Evolutionary conservation across 176 grass and related monocot species (phyloP), one percentile per base, ranked within the genome.

Genomic region (Aegilops umbellulata): DNA sequence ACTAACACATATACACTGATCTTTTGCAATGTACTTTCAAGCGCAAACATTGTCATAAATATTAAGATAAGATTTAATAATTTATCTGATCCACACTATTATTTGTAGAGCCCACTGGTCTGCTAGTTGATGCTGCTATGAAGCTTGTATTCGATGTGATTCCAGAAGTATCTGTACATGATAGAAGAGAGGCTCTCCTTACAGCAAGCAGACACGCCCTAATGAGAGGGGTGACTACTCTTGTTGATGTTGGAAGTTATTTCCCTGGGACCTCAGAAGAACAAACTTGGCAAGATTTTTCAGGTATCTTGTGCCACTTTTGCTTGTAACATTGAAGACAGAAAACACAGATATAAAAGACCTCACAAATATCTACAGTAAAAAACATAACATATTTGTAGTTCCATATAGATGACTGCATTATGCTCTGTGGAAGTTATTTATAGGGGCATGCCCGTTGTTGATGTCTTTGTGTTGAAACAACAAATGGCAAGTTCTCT

Each of bases 81-180:
- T 60, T 60, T 60, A 53, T 61, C 35, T 87, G 9, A 11, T 14
- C 14, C n/a, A 1, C 75, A 78, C 66, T 17, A 12, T 88, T 76
- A 55, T 69, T 82, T 90, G 61, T 86, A 99, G 94, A 93, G 53
- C 97, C 92, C 82, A 87, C 85, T 81, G 94, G 94, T 84, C 82
- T 99, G 25, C 87, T 99, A 29, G 88, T 93, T 84, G 90, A 99
- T 88, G 90, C 94, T 87, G 92, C 97, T 67, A 95, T 93, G 92
- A 91, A 87, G 61, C 84, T 94, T 81, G 36, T 99, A 46, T 82
- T 88, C 47, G 64, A 77, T 84, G 87, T 87, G 3, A 89, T 93
- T 64, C 85, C 78, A 55, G 82, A 92, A 83, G 88, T 70, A 5
- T 88, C 92, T 85, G 55, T 85, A 75, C 20, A 63, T 86, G 92